phyloP scores from a whole-genome alignment of 257 asterid genomes.

The Lithospermum erythrorhizon region DNA sequence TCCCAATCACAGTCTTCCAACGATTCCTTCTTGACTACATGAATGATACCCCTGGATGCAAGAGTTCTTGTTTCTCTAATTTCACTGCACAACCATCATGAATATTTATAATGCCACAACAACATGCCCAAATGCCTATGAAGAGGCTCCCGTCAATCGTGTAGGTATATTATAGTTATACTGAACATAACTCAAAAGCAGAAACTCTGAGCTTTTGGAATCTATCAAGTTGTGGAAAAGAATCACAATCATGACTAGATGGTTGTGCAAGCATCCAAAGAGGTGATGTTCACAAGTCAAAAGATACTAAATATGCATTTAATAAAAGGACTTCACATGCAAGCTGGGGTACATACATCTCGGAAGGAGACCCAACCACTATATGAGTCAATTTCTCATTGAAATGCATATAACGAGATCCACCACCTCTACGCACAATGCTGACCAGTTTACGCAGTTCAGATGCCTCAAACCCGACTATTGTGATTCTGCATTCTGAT shows the following conservation, averaged over 20 bases:
- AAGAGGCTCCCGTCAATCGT: no score
- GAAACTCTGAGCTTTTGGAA: background rate
- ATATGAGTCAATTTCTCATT: constrained; percentile 81
- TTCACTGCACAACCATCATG: constrained; percentile 53
- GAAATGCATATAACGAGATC: constrained; percentile 83
- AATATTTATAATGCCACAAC: constrained; percentile 3
- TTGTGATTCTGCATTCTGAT: constrained; percentile 79
- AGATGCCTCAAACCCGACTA: constrained; percentile 77
- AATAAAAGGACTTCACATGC: background rate
- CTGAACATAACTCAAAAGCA: background rate
- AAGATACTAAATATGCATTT: background rate
- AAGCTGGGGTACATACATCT: constrained; percentile 42
- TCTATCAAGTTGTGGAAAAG: background rate
- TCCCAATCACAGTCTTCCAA: constrained; percentile 69
- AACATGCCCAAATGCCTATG: no score
- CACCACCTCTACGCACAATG: constrained; percentile 93
- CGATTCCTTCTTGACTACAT: constrained; percentile 68
- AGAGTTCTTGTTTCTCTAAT: constrained; percentile 63
- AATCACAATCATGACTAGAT: background rate
- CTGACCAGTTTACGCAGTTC: constrained; percentile 75
- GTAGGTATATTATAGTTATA: background rate
- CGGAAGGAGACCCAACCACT: constrained; percentile 80
- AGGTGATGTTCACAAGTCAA: background rate
- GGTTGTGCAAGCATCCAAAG: background rate
- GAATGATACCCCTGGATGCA: constrained; percentile 70